Conservation (phyloP, 225 moss, liverwort and hornwort genomes). For the Marchantia paleacea region DNA sequence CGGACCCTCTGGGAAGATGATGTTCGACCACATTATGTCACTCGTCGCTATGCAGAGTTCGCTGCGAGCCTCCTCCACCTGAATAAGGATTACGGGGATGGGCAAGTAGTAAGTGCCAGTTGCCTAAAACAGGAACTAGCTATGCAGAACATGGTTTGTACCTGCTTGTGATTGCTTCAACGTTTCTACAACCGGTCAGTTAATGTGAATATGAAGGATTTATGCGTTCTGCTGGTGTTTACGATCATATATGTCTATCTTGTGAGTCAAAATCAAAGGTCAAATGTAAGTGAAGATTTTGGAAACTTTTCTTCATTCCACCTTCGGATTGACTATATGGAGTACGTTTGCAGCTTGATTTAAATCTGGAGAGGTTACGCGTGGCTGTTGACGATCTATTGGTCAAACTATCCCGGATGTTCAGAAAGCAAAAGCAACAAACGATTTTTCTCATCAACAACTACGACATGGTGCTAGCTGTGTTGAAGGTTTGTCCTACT, state of each 20-base stretch:
- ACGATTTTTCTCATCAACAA: constrained; percentile 97
- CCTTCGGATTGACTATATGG: background rate
- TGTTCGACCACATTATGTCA: constrained; percentile 97
- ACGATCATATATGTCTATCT: background rate
- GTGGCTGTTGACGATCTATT: constrained; percentile 93
- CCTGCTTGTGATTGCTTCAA: background rate
- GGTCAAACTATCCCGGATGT: constrained; percentile 94
- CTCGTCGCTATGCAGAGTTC: constrained; percentile 97
- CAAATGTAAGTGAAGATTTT: background rate
- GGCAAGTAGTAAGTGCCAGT: constrained; percentile 59
- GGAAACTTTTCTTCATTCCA: background rate
- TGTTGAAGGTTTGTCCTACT: constrained; percentile 68
- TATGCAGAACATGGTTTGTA: background rate
- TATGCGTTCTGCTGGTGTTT: background rate
- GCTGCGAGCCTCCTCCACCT: constrained; percentile 93
- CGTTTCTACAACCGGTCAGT: background rate
- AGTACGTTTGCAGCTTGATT: constrained; percentile 67
- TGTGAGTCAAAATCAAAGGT: background rate
- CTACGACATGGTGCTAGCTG: constrained; percentile 94
- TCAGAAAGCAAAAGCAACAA: constrained; percentile 84
- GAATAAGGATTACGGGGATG: constrained; percentile 94
- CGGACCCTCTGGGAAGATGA: constrained; percentile 99
- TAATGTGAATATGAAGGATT: background rate
- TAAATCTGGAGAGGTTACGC: constrained; percentile 94
- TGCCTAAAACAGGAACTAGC: background rate